These are phyloP conservation scores for Gastrodia elata DNA, from an alignment of 106 monocot genomes.

Conservation along the genomic window DNA sequence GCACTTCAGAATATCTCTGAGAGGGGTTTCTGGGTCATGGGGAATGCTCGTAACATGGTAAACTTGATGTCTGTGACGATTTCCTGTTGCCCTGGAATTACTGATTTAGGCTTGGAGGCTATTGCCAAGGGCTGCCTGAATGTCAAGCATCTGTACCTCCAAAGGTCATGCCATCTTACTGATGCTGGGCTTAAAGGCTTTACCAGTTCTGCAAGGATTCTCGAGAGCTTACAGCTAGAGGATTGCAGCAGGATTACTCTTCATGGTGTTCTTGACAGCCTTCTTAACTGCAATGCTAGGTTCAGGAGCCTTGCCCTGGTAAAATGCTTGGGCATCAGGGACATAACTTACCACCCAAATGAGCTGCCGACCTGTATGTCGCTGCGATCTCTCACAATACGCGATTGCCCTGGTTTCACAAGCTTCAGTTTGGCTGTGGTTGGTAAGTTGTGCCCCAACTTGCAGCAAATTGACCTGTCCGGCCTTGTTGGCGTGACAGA, in stretches of 20 bases:
- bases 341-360: slow-evolving; percentile 13
- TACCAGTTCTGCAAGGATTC: slow-evolving; percentile 10
- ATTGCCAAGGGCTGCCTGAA: slow-evolving; percentile 53
- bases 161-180: slow-evolving; percentile 37
- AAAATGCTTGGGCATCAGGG: slow-evolving; percentile 71
- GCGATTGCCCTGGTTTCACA: slow-evolving; percentile 60
- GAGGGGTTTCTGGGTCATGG: slow-evolving; percentile 92
- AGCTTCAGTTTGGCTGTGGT: slow-evolving; percentile 47
- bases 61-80: slow-evolving; percentile 39
- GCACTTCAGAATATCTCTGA: slow-evolving; percentile 45
- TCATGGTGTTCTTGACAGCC: slow-evolving; percentile 35
- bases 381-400: slow-evolving; percentile 51
- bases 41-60: slow-evolving; percentile 47
- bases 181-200: slow-evolving; percentile 51
- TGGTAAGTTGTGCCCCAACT: slow-evolving; percentile 45
- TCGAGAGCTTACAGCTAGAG: slow-evolving; percentile 57
- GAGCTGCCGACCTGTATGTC: slow-evolving; percentile 31
- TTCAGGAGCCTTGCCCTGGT: slow-evolving; percentile 43
- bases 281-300: slow-evolving; percentile 25
- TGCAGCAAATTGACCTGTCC: slow-evolving; percentile 53
- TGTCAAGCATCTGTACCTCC: slow-evolving; percentile 44
- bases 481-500: slow-evolving; percentile 50
- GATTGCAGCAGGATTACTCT: slow-evolving; percentile 62
- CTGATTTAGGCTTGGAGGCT: slow-evolving; percentile 54
- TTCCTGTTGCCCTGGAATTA: slow-evolving; percentile 49